Base-by-base conservation (phyloP, 2,329 filamentous ascomycete genomes). In the Atkinsonella hypoxylon region DNA sequence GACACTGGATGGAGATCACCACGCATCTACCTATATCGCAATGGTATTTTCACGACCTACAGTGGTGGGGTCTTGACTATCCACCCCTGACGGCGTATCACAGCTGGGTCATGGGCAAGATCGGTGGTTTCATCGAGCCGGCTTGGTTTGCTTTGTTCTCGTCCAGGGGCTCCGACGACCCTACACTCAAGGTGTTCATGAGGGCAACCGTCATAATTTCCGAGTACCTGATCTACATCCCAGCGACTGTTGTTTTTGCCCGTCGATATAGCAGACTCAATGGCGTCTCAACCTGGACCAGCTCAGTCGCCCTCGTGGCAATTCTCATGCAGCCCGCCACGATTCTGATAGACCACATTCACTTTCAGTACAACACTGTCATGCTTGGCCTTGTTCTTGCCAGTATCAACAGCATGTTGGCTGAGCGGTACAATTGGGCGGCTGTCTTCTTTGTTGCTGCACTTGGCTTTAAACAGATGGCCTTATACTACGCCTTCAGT, bases 401-500 rank as follows among this genome's bases (percentile, higher is more conserved):
- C 0, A 88, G 85, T 59, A 82, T 96, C 71, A 93, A 91, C 41
- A 93, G 87, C 65, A 85, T 97, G 70, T 68, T 95, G 47, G 89
- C 89, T 3, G 87, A 87, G 4, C 80, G 89, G 46, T 84, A 84
- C 60, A 78, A 94, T 54, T 96, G 91, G 89, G 81, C 87, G 26
- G 89, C 88, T 55, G 79, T 95, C 53, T 95, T 95, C 71, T 98
- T 98, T 59, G 93, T 98, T 7, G 81, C 80, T 15, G 87, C 91
- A 3, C 74, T 98, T n/a, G 89, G 89, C 6, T 98, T 97, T 75
- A 98, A 98, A 73, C 93, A 98, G 67, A 98, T 98, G 94, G 91
- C 91, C 1, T 76, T 98, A 15, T 98, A 97, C 71, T 98, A 96
- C 67, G 89, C 94, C 3, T 90, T 94, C 13, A 83, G 85, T 18